These are phyloP conservation scores for Crotalaria pallida DNA, from an alignment of 306 rosid genomes.

Conservation along the genomic window DNA sequence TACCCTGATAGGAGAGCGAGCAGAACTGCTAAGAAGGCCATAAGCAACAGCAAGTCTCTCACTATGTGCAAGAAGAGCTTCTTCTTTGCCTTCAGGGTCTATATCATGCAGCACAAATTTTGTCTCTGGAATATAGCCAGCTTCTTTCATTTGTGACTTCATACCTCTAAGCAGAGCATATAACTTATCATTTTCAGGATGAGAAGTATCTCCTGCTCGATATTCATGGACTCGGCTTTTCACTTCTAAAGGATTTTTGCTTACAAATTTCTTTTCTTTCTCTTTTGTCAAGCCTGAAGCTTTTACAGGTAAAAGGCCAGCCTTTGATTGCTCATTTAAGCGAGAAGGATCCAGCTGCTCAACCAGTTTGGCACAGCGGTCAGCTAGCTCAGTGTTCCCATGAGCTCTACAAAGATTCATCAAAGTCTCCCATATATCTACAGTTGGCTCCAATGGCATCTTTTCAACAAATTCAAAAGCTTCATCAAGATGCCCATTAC, in stretches of 20 bases:
- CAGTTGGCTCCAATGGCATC: conserved; percentile 60
- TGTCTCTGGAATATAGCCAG: conserved; percentile 75
- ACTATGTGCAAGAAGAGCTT: conserved; percentile 75
- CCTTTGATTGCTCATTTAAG: conserved; percentile 58
- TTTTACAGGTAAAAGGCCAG: conserved; percentile 64
- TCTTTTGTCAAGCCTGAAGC: conserved; percentile 45
- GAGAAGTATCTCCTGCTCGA: conserved; percentile 83
- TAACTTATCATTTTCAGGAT: conserved; percentile 57
- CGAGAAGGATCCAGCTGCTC: conserved; percentile 55
- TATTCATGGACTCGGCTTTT: conserved; percentile 79
- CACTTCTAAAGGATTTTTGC: conserved; percentile 55
- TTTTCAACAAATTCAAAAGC: conserved; percentile 69
- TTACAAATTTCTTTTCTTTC: conserved; percentile 50
- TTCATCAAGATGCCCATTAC: conserved; percentile 63
- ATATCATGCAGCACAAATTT: conserved; percentile 82
- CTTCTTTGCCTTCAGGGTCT: conserved; percentile 80
- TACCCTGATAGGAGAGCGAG: conserved; percentile 60
- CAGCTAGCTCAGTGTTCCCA: conserved; percentile 64
- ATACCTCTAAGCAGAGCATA: conserved; percentile 61
- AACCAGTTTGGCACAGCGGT: conserved; percentile 69
- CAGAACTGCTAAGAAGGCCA: conserved; percentile 63
- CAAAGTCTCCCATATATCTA: conserved; percentile 62
- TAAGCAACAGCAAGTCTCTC: conserved; percentile 81
- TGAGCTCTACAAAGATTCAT: conserved; percentile 83
- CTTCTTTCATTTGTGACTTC: conserved; percentile 75